phyloP scores from a whole-genome alignment of 2,329 filamentous ascomycete genomes.

The Torrubiella hemipterigena region DNA sequence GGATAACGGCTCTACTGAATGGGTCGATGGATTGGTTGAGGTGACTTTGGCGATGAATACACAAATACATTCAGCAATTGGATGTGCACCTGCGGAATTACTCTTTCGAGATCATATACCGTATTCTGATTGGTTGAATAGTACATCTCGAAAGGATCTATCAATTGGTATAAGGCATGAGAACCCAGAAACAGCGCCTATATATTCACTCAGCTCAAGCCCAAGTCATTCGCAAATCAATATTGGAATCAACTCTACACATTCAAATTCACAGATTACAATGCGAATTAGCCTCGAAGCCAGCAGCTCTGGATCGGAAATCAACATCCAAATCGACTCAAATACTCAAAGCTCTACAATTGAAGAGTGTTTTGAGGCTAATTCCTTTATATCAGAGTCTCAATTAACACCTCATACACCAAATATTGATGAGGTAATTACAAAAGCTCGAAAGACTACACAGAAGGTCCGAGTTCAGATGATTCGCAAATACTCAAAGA shows the following conservation, averaged over 20 bases:
- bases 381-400: not conserved
- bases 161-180: too few species aligned
- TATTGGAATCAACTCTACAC: conserved; percentile 2
- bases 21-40: conserved; percentile 3
- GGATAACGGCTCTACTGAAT: conserved; percentile 3
- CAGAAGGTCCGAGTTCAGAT: conserved; percentile 1
- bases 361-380: not conserved
- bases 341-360: not conserved
- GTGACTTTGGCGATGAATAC: conserved; percentile 6
- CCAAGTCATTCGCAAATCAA: conserved; percentile 2
- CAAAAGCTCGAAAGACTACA: conserved; percentile 1
- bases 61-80: conserved; percentile 3
- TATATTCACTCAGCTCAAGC: too few species aligned
- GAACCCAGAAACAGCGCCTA: too few species aligned
- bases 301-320: too few species aligned
- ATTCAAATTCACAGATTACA: conserved; percentile 3
- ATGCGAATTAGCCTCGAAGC: conserved; percentile 3
- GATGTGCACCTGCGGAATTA: conserved; percentile 2
- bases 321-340: conserved; percentile 1
- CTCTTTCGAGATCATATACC: conserved; percentile 1
- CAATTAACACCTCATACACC: not conserved
- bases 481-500: conserved; percentile 1
- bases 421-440: not conserved
- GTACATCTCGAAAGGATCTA: too few species aligned
- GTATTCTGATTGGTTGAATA: conserved; percentile 4